A percentile compares a stretch with the other conserved stretches of the same genome.
Evolutionary conservation across 495 filamentous ascomycete genomes (phyloP).

Genomic region (Penicillium turbatum): DNA sequence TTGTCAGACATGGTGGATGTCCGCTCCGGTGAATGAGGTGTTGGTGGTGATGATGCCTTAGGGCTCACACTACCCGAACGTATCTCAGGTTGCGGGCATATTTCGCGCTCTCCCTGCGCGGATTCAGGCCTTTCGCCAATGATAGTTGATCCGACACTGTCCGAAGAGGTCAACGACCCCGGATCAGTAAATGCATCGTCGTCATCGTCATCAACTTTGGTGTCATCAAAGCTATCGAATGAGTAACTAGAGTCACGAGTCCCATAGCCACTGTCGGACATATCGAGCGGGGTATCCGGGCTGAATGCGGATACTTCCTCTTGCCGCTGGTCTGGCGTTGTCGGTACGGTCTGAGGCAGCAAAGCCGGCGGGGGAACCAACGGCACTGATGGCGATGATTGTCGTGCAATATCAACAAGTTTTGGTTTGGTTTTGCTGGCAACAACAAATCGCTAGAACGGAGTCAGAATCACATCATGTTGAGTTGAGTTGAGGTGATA

Average conservation of each 20-base stretch:
- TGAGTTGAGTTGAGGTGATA: neutral
- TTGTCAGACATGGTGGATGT: constrained; percentile 30
- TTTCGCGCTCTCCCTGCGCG: constrained; percentile 16
- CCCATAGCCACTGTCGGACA: constrained; percentile 39
- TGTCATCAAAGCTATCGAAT: constrained; percentile 22
- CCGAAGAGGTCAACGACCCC: constrained; percentile 30
- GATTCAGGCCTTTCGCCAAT: constrained; percentile 23
- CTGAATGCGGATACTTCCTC: constrained; percentile 46
- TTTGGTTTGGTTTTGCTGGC: constrained; percentile 42
- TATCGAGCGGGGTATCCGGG: constrained; percentile 41
- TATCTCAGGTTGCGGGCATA: constrained; percentile 24
- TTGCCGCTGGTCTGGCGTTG: constrained; percentile 38
- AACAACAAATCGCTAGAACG: constrained; percentile 34
- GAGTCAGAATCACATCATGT: constrained; percentile 5
- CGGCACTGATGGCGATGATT: constrained; percentile 32
- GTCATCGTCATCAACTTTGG: constrained; percentile 21
- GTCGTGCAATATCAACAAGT: constrained; percentile 42
- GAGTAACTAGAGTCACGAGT: constrained; percentile 31
- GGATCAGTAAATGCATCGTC: constrained; percentile 31
- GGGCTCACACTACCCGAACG: constrained; percentile 27
- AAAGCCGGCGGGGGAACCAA: constrained; percentile 19
- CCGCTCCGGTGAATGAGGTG: constrained; percentile 22
- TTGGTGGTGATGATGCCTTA: constrained; percentile 8
- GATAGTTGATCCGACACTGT: constrained; percentile 28
- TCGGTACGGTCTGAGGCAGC: constrained; percentile 24